Base-by-base conservation (phyloP, 2,329 filamentous ascomycete species). In the Aspergillus caelatus region DNA sequence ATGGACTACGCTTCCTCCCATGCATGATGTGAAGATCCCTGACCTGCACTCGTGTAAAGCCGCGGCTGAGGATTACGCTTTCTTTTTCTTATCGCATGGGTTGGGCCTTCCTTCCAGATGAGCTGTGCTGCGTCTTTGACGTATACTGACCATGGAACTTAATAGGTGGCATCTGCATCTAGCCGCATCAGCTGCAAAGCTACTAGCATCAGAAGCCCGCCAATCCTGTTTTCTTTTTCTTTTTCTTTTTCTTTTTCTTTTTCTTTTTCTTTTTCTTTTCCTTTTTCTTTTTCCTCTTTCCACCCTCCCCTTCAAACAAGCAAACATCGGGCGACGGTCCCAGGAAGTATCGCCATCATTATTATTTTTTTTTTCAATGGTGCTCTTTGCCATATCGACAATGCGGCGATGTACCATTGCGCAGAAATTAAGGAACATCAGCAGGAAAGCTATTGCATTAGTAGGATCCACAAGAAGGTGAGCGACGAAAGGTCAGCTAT, bases 111-210 rank as follows among this genome's bases (percentile, higher is more conserved):
- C 55, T 61, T 63, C 56, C 63, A 63, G 58, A 58, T 64, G 61
- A 61, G 48, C 45, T 62, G 19, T 43, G 57, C 63, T 64, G 63
- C 60, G 64, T 62, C 50, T 59, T 60, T 45, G 60, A 62, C 60
- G 65, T 61, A 64, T 65, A 65, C 58, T 59, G 58, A 68, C 63
- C 65, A 62, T 68, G 62, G 67, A 61, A 65, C 56, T 65, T 65
- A 65, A 61, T 64, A 69, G 62, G 65, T 60, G 64, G 63, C 66
- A 62, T 63, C 65, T 70, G 66, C 67, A 68, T 64, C 63, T 69
- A 66, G 58, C 69, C 68, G 65, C 62, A 65, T 69, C 62, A 64
- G 23, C 58, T 68, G 66, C 66, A 61, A 61, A 64, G 61, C 62
- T 63, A 68, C 68, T 65, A 60, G 64, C 45, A 59, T 62, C 61